Base-by-base conservation (phyloP, 1,139 yeast species). In the Groenewaldozyma auringiensis region DNA sequence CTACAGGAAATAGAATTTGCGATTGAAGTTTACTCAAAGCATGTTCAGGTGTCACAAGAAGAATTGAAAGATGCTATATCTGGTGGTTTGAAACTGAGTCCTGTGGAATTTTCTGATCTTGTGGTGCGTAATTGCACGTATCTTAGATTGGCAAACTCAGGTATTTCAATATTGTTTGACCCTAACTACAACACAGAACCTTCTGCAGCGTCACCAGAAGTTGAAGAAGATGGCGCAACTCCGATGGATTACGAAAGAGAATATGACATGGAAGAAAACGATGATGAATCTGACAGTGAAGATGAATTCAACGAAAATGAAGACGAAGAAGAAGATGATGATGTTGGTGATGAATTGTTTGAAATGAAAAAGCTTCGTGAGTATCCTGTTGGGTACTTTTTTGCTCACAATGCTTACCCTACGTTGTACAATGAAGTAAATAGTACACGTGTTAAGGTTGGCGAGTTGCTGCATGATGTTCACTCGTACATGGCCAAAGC, bases 141-240 rank as follows among this genome's bases (percentile, higher is more conserved):
- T 47, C 61, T 84, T 46, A 73, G 85, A 0, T 79, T 81, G 47
- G 68, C 79, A 0, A 59, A 83, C 2, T 79, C 94, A 44, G 96
- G 96, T 21, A 70, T 79, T n/a, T 75, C 95, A 20, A 71, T 76
- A 45, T 65, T 89, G 41, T 76, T 86, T 55, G 96, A 88, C 59
- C 89, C 95, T 4, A 47, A 50, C n/a, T 55, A 55, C 37, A 45
- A 58, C n/a, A 48, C 21, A 53, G 31, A 25, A 8, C 31, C 67
- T 27, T 69, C 66, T 8, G 20, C 35, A 35, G 16, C 43, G 4
- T 40, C 46, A 20, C 40, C 38, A 20, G 25, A 34, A 8, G 50
- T 42, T 33, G 40, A 29, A 8, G 37, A 37, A 9, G 49, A 50
- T 35, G n/a, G n/a, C n/a, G n/a, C n/a, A n/a, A n/a, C n/a, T n/a